A percentile compares a stretch with the other conserved stretches of the same genome.
These are phyloP conservation scores for Pseudogymnoascus sp. DNA, from an alignment of 2,329 filamentous ascomycete species.

Conservation along the genomic window DNA sequence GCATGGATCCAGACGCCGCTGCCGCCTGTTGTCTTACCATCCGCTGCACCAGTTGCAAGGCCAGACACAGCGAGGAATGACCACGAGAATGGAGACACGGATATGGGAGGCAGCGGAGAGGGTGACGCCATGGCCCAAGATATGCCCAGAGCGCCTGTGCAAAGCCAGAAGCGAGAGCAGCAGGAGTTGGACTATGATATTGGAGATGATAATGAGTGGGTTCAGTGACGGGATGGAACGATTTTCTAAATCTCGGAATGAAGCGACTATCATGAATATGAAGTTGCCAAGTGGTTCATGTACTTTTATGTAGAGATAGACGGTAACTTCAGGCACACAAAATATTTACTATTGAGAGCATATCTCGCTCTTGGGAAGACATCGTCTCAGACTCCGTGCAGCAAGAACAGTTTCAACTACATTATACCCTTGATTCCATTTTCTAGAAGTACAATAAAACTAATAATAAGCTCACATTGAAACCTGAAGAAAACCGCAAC, in stretches of 20 bases:
- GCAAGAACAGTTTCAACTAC: not conserved
- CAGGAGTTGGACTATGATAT: conserved; percentile 35
- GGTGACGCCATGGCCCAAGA: conserved; percentile 26
- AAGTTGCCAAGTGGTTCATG: not conserved
- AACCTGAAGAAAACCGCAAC: not conserved
- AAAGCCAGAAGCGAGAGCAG: conserved; percentile 15
- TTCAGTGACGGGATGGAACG: not conserved
- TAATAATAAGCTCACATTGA: conserved; percentile 9
- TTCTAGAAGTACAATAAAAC: conserved; percentile 6
- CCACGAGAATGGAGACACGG: conserved; percentile 17
- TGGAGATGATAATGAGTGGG: conserved; percentile 34
- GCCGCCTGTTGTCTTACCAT: conserved; percentile 20
- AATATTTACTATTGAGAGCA: not conserved
- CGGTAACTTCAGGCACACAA: not conserved
- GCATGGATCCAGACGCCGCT: conserved; percentile 46
- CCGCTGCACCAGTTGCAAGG: conserved; percentile 6
- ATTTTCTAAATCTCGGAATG: not conserved
- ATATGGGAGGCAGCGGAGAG: conserved; percentile 20
- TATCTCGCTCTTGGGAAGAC: not conserved
- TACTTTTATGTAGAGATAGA: conserved; percentile 2
- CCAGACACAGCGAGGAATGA: conserved; percentile 12
- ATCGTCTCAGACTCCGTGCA: not conserved
- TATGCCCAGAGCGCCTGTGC: conserved; percentile 4
- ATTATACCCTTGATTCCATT: not conserved
- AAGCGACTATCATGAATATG: not conserved